Evolutionary conservation across 805 yeast species (phyloP), one percentile per base, ranked within the genome.

Genomic region (Candida insectorum): DNA sequence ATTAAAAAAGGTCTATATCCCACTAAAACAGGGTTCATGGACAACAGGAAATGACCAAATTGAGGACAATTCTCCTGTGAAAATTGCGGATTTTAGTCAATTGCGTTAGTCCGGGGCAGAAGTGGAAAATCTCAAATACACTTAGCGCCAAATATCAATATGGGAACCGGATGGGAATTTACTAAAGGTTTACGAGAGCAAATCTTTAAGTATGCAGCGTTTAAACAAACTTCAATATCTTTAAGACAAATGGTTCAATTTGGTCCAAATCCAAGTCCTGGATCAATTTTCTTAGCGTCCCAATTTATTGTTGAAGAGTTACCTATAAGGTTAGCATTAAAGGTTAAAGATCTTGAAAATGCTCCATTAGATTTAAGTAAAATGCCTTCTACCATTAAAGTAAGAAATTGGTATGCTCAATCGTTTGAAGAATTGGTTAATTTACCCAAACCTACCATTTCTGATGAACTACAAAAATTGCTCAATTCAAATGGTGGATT

Each of bases 241-340:
- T 62, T 87, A 40, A 70, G 87, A 37, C 95, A 86, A 56, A 86
- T 87, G 95, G 96, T 87, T 13, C 93, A 85, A 52, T 84, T 87
- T 62, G 96, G 96, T 3, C 79, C 81, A 7, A 65, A 73, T 28
- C 93, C 95, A 5, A 71, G 76, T 20, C 85, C 84, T 10, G 95
- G 94, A 3, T 75, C 84, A 8, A 63, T 85, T 25, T 88, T 83
- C 54, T 72, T 85, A 29, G 95, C 95, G 0, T 81, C 89, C 5
- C 85, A 82, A 54, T 87, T 87, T 52, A 79, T 84, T 7, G 85
- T 83, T 1, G 86, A 85, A 51, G 96, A 88, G 56, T 69, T 88
- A 22, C 96, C 96, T 1, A 85, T 87, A 26, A 69, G 96, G 39
- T 67, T 87, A 30, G 94, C 95, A 2, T 85, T 83, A 49, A 73